Conservation (phyloP, 495 filamentous ascomycete species). For the Amphirosellinia nigrospora region DNA sequence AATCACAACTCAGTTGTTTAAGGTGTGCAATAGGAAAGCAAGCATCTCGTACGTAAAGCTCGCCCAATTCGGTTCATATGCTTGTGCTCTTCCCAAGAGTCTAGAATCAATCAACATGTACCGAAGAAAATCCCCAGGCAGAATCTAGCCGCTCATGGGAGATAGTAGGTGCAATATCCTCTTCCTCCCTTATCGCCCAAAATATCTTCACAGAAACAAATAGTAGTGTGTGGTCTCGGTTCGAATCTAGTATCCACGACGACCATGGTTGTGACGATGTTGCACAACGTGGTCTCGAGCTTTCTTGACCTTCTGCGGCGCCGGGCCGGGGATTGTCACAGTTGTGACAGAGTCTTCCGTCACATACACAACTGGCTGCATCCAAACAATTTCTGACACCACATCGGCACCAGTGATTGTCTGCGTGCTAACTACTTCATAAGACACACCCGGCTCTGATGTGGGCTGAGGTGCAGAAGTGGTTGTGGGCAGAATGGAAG, state of each 20-base stretch:
- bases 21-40: conserved; percentile 5
- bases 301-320: conserved; percentile 24
- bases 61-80: conserved; percentile 33
- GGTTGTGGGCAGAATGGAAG: conserved; percentile 16
- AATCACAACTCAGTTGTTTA: not conserved
- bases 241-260: conserved; percentile 26
- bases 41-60: conserved; percentile 20
- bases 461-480: conserved; percentile 33
- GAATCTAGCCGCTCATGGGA: conserved; percentile 35
- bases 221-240: conserved; percentile 16
- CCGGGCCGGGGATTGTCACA: conserved; percentile 33
- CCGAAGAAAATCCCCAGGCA: conserved; percentile 31
- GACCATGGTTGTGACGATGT: conserved; percentile 35
- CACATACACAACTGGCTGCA: conserved; percentile 53
- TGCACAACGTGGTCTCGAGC: conserved; percentile 30
- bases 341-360: conserved; percentile 43
- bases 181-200: conserved; percentile 28
- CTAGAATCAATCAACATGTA: conserved; percentile 32
- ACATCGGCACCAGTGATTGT: conserved; percentile 47
- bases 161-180: conserved; percentile 34
- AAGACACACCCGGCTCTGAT: conserved; percentile 36
- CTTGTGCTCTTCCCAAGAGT: conserved; percentile 31
- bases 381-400: conserved; percentile 52
- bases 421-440: conserved; percentile 50
- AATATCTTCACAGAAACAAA: conserved; percentile 41